phyloP scores from a whole-genome alignment of 768 basidiomycete species.

The Amylocystis lapponica region DNA sequence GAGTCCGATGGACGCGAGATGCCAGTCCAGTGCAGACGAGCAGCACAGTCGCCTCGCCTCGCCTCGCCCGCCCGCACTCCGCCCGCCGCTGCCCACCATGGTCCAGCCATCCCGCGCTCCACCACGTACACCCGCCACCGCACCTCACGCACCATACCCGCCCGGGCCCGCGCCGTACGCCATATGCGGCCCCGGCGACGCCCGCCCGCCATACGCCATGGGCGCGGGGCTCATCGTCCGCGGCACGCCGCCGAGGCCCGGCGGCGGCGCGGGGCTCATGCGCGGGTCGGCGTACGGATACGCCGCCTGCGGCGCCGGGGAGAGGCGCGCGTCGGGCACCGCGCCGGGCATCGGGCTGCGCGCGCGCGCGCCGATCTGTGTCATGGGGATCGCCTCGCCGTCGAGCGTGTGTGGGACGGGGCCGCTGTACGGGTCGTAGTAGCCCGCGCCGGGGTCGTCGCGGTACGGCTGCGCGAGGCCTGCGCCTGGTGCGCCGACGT shows the following conservation, averaged over 20 bases:
- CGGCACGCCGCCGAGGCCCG: background rate
- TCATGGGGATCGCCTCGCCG: slow-evolving; percentile 72
- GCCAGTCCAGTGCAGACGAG: background rate
- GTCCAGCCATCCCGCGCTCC: slow-evolving; percentile 19
- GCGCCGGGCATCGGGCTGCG: slow-evolving; percentile 12
- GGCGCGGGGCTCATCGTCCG: background rate
- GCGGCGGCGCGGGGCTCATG: background rate
- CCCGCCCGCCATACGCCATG: slow-evolving; percentile 25
- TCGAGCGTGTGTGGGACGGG: slow-evolving; percentile 64
- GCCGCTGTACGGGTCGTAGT: slow-evolving; percentile 77
- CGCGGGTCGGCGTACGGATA: background rate
- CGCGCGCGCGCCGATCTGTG: slow-evolving; percentile 36
- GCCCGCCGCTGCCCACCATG: slow-evolving; percentile 5
- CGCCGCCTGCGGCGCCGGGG: slow-evolving; percentile 6
- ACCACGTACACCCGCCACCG: slow-evolving; percentile 1
- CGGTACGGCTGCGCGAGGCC: slow-evolving; percentile 59
- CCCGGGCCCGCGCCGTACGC: slow-evolving; percentile 37
- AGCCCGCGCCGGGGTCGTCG: slow-evolving; percentile 54
- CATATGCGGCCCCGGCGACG: slow-evolving; percentile 42
- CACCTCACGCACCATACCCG: slow-evolving; percentile 8
- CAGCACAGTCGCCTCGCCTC: background rate
- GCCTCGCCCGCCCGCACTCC: background rate
- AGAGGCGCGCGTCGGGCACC: slow-evolving; percentile 6
- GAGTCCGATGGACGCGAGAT: background rate
- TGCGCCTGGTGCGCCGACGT: slow-evolving; percentile 21